Evolutionary conservation across 2,329 filamentous ascomycete species (phyloP).

Genomic region (Exophiala dermatitidis): DNA sequence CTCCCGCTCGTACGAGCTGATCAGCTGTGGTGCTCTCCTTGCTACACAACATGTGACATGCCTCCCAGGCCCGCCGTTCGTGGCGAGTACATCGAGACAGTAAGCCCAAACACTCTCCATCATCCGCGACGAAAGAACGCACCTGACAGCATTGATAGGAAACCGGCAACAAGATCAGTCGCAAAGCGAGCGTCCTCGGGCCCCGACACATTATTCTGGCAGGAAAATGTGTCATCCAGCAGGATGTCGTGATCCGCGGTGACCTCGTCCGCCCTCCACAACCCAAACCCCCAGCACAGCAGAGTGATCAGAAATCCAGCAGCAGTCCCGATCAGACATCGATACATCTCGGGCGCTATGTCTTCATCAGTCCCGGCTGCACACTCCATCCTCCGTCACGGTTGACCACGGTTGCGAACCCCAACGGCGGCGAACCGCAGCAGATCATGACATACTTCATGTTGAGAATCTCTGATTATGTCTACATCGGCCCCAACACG

Average conservation of each 20-base stretch:
- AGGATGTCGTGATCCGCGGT: slow-evolving; percentile 87
- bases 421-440: slow-evolving; percentile 5
- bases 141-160: slow-evolving; percentile 46
- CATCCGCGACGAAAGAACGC: background rate
- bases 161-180: slow-evolving; percentile 96
- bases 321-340: slow-evolving; percentile 37
- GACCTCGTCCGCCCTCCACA: slow-evolving; percentile 64
- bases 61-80: slow-evolving; percentile 64
- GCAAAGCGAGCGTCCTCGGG: slow-evolving; percentile 82
- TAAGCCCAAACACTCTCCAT: slow-evolving; percentile 38
- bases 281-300: slow-evolving; percentile 29
- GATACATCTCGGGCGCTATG: slow-evolving; percentile 85
- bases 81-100: slow-evolving; percentile 95
- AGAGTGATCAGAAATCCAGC: slow-evolving; percentile 33
- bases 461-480: slow-evolving; percentile 87
- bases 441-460: slow-evolving; percentile 68
- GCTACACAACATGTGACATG: slow-evolving; percentile 42
- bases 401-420: slow-evolving; percentile 61
- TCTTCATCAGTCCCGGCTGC: slow-evolving; percentile 71
- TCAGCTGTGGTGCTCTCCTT: background rate
- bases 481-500: slow-evolving; percentile 70
- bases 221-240: slow-evolving; percentile 91
- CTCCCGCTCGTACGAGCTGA: background rate
- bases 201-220: slow-evolving; percentile 97
- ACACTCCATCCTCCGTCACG: slow-evolving; percentile 77